Evolutionary conservation across 2,329 filamentous ascomycete genomes (phyloP), one percentile per base, ranked within the genome.

Genomic region (Uncinocarpus reesii): DNA sequence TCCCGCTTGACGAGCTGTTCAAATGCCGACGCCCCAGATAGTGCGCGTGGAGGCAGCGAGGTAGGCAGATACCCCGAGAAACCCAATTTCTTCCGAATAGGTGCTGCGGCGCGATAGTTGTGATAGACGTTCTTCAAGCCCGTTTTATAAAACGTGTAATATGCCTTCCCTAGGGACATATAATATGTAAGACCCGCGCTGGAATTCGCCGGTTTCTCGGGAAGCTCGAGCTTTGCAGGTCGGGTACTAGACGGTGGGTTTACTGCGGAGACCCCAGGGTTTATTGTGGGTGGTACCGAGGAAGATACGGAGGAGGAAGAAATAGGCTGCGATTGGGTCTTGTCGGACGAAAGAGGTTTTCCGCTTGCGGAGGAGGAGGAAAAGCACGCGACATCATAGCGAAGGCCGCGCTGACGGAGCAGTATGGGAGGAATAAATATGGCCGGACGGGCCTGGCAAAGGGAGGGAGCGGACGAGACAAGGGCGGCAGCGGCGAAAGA

Each of bases 121-220:
- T 71, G 68, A 62, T 79, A 80, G 44, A 94, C 80, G 57, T 83
- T 80, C 60, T 81, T 80, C 26, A 95, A 67, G 15, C 89, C 90
- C 1, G 79, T 75, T 68, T 92, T 94, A 79, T 95, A 96, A 76
- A 96, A 96, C 29, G 67, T 66, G 7, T 84, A 65, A 66, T 94
- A 95, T 44, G 84, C 79, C 62, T 84, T 83, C 53, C 86, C 90
- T 23, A 81, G 68, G 36, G 65, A 65, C 41, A 66, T 42, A 53
- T 59, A 59, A 51, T 62, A 61, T 42, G 61, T 61, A 7, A 63
- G 44, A 49, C 62, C 62, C 20, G 54, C 56, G n/a, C 48, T 34
- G 48, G 77, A 61, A 16, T 69, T 60, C 6, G 65, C 59, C 16
- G 72, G 60, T 15, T 71, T 62, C 4, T 65, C 62, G 5, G 86